Percentiles rank a stretch among this genome's conserved stretches.
phyloP scores from a whole-genome alignment of 805 yeast species.

The Cyberlindnera sargentensis region DNA sequence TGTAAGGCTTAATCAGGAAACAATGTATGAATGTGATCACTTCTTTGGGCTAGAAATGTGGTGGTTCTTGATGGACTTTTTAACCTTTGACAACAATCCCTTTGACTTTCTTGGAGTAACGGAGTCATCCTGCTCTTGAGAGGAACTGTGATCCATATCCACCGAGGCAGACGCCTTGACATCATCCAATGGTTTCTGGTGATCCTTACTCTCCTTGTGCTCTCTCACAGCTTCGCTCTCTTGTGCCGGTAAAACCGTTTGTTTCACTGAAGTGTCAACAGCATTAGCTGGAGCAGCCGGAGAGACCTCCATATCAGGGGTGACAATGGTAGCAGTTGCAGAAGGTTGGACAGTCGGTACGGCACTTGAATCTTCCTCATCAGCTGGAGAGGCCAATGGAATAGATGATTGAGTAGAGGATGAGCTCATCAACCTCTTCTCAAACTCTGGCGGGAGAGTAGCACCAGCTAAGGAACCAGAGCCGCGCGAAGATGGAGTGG shows the following conservation, averaged over 20 bases:
- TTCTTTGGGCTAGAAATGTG: constrained; percentile 7
- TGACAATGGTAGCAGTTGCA: constrained; percentile 1
- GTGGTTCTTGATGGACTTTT: constrained; percentile 9
- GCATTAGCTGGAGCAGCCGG: background rate
- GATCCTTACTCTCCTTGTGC: too few relatives aligned
- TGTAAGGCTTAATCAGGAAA: too few relatives aligned
- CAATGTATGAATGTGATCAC: background rate
- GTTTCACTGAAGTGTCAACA: too few relatives aligned
- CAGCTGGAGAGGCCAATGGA: background rate
- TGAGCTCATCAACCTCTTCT: constrained; percentile 10
- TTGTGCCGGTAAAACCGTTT: too few relatives aligned
- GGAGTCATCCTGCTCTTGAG: too few relatives aligned
- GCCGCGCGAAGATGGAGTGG: constrained; percentile 8
- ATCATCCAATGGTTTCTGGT: too few relatives aligned
- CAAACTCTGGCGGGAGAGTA: constrained; percentile 22
- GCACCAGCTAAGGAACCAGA: constrained; percentile 16
- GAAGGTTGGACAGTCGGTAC: background rate
- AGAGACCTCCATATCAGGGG: constrained; percentile 1
- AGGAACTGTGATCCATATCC: too few relatives aligned
- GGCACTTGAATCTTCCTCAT: background rate
- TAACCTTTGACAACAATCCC: constrained; percentile 15
- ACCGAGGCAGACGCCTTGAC: too few relatives aligned
- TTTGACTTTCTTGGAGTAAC: constrained; percentile 14
- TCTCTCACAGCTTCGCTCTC: too few relatives aligned
- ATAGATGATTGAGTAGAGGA: background rate